Evolutionary conservation across 2,329 filamentous ascomycete genomes (phyloP), one percentile per base, ranked within the genome.

Genomic region (Paracoccidioides lutzii): DNA sequence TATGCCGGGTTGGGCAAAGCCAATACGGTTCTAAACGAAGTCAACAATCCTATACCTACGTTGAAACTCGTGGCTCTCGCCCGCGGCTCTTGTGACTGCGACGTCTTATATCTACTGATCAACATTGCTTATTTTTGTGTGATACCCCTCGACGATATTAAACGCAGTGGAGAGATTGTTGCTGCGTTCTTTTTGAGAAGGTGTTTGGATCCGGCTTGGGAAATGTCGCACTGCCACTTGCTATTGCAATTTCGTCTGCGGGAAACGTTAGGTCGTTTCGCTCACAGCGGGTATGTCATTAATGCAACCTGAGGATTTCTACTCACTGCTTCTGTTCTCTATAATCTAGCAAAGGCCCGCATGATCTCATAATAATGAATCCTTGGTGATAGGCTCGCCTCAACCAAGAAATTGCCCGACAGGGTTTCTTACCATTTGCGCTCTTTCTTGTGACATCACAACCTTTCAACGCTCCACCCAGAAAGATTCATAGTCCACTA

Each of bases 251-350:
- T 30, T 86, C 82, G 1, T 83, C 83, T 0, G 79, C 76, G 1
- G 85, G 84, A 0, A 88, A 88, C 64, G 84, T 88, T 12, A 83
- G 78, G 83, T 86, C 0, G 83, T 85, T 2, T 81, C 82, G 0
- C 88, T 87, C 65, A 77, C 82, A 1, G 67, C 84, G 67, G 67
- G 84, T 85, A 73, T 62, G 76, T 67, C 32, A 37, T 4, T n/a
- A 58, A 35, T 5, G 38, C 51, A 22, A 22, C 22, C 22, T 22
- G 22, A 22, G 22, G 22, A 22, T 22, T 22, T 22, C 22, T 22
- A 22, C 2, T 22, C 22, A 22, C 22, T 22, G 22, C 22, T 22
- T 22, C 22, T 22, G 22, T 22, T 22, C 28, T n/a, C 15, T 30
- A 33, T 30, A 22, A 22, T 30, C 6, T 14, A 9, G 7, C 15